A percentile compares a stretch with the other conserved stretches of the same genome.
Evolutionary conservation across 2,329 filamentous ascomycete species (phyloP).

Genomic region (Aspergillus pseudoviridinutans): DNA sequence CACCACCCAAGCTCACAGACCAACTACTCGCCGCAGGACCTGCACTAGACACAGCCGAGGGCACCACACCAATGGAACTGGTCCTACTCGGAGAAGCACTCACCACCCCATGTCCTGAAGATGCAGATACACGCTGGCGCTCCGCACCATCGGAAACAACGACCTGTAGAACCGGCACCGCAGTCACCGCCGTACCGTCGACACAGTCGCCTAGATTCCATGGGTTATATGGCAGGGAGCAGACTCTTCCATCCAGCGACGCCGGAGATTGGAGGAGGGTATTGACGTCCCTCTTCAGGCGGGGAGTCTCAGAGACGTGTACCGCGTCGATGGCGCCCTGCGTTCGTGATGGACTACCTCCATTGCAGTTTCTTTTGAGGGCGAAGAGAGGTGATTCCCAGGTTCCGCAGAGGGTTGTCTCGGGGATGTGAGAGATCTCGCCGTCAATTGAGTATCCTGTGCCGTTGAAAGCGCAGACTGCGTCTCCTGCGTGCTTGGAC

Average conservation of each 20-base stretch:
- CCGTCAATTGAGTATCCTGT: slow-evolving; percentile 16
- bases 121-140: background rate
- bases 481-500: slow-evolving; percentile 11
- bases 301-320: background rate
- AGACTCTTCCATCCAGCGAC: background rate
- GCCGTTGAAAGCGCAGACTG: slow-evolving; percentile 25
- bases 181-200: background rate
- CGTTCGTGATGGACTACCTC: background rate
- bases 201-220: background rate
- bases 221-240: background rate
- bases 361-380: background rate
- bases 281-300: background rate
- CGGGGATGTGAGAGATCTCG: slow-evolving; percentile 5
- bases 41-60: background rate
- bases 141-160: background rate
- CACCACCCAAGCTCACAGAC: background rate
- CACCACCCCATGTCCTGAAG: background rate
- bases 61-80: background rate
- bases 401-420: slow-evolving; percentile 11
- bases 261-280: background rate
- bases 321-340: background rate
- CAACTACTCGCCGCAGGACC: background rate
- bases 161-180: background rate
- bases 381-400: background rate
- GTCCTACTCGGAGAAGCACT: background rate